These are phyloP conservation scores for Rhizopus sp. DNA, from an alignment of 371 early-diverging fungal species.

Conservation along the genomic window DNA sequence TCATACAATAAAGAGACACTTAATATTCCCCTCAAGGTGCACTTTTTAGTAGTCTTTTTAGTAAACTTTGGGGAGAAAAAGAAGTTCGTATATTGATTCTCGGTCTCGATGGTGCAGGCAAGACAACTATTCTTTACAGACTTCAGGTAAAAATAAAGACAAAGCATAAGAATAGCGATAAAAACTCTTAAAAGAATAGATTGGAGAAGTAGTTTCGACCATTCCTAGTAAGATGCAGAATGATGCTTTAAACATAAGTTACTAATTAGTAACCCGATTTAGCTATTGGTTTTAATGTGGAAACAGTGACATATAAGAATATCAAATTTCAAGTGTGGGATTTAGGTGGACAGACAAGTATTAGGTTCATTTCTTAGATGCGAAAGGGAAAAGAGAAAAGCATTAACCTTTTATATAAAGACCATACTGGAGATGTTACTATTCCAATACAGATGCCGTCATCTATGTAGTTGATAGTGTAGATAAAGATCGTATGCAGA, in stretches of 20 bases:
- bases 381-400: not conserved
- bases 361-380: conserved; percentile 54
- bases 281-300: conserved; percentile 93
- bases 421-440: conserved; percentile 64
- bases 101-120: conserved; percentile 95
- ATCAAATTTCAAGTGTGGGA: conserved; percentile 98
- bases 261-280: conserved; percentile 7
- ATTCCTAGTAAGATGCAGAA: conserved; percentile 92
- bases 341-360: conserved; percentile 97
- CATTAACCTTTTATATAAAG: conserved; percentile 11
- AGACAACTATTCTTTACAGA: conserved; percentile 86
- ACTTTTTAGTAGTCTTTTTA: conserved; percentile 47
- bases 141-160: conserved; percentile 38
- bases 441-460: conserved; percentile 89
- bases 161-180: not conserved
- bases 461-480: conserved; percentile 96
- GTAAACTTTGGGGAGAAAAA: conserved; percentile 61
- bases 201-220: conserved; percentile 97
- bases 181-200: conserved; percentile 54
- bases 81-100: conserved; percentile 93
- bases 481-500: conserved; percentile 88
- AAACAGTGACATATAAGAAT: conserved; percentile 97
- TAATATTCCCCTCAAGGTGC: conserved; percentile 29
- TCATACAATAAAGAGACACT: not conserved
- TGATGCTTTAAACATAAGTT: not conserved